Base-by-base conservation (phyloP, 345 rosid species). In the Gossypium longicalyx region DNA sequence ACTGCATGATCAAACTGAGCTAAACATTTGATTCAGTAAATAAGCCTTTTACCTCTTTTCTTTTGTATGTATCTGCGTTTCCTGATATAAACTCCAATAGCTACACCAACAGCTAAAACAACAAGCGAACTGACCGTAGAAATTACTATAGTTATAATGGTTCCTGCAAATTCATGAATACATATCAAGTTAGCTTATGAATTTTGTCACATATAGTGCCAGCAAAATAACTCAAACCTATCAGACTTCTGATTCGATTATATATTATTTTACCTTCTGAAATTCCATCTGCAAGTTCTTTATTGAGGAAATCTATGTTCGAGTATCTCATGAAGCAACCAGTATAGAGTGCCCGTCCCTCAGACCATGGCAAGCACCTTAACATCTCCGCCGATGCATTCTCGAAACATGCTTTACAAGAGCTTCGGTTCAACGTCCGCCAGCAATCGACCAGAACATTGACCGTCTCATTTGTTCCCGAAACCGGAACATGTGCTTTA, bases 311-410 rank as follows among this genome's bases (percentile, higher is more conserved):
- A 82, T 92, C 78, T 38, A 3, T 76, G 74, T 94, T 88, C 3
- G 67, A 94, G 80, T 92, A 92, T 80, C 94, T 85, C 86, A 94
- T 78, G 74, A 91, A 94, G 79, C 98, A 94, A 2, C 98, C 98
- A 0, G 98, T 92, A 74, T 89, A 59, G 61, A 94, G 83, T 27
- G 95, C 93, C 3, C 98, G 82, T 23, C 97, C 98, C 57, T 94
- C 98, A 2, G 97, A 91, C 89, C 83, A 78, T 22, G 98, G 98
- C 90, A 94, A 80, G 76, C 98, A 94, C 12, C 82, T 79, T 58
- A 79, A 70, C 61, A 92, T 16, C 16, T 89, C 85, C 1, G 74
- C 81, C 41, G 93, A 86, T 3, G 98, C 98, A 38, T 87, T 89
- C 64, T 83, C 81, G 78, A 91, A 84, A 81, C 98, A 94, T 41